Percentiles rank a stretch among this genome's conserved stretches.
Conservation (phyloP, 169 alveolate genomes). For the Cryptosporidium ubiquitum region DNA sequence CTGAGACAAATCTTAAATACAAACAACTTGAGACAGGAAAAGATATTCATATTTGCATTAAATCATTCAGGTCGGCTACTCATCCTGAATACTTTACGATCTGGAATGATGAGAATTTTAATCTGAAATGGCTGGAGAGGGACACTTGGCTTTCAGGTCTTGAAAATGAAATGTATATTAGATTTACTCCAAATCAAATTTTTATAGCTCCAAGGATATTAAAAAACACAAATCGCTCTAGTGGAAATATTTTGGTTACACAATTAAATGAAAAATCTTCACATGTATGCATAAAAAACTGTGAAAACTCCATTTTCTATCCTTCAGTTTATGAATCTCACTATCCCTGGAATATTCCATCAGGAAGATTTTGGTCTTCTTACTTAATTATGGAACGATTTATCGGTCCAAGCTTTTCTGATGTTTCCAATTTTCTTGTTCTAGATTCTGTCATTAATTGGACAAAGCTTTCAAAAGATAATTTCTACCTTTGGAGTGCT, state of each 20-base stretch:
- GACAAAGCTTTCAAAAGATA: conserved; percentile 14
- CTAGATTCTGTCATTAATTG: conserved; percentile 42
- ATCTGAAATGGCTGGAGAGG: conserved; percentile 47
- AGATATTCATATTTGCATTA: conserved; percentile 17
- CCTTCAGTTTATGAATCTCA: conserved; percentile 30
- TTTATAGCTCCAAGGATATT: background rate
- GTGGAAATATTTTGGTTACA: background rate
- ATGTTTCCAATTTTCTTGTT: conserved; percentile 18
- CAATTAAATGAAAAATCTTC: background rate
- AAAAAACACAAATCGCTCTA: background rate
- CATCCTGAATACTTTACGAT: conserved; percentile 5
- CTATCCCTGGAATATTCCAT: conserved; percentile 31
- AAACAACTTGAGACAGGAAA: background rate
- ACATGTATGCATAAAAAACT: background rate
- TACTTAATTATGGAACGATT: conserved; percentile 38
- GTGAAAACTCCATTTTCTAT: conserved; percentile 2
- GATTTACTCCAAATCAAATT: conserved; percentile 29
- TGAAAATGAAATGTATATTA: background rate
- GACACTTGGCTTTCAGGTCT: conserved; percentile 30
- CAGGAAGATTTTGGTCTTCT: conserved; percentile 60
- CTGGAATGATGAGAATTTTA: conserved; percentile 40
- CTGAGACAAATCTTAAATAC: background rate
- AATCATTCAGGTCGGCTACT: conserved; percentile 10
- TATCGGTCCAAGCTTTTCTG: conserved; percentile 38
- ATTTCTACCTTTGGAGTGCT: conserved; percentile 28